These are phyloP conservation scores for Thelonectria olida DNA, from an alignment of 2,329 filamentous ascomycete genomes.

Conservation along the genomic window DNA sequence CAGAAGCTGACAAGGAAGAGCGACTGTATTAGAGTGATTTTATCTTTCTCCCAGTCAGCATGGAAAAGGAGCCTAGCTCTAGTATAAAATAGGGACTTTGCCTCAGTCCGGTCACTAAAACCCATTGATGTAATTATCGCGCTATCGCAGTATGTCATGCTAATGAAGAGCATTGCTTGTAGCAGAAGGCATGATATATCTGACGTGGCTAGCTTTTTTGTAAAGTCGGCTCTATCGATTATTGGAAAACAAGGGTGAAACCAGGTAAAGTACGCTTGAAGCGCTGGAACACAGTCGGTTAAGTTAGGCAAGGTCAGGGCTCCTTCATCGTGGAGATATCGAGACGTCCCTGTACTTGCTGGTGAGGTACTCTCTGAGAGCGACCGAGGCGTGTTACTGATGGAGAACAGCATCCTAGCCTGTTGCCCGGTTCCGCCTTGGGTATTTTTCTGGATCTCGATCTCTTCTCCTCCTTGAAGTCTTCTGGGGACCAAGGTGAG, in stretches of 20 bases:
- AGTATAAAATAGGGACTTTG: slow-evolving; percentile 60
- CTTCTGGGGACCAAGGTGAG: slow-evolving; percentile 46
- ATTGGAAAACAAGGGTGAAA: slow-evolving; percentile 67
- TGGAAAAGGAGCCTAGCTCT: slow-evolving; percentile 62
- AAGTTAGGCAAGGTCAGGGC: slow-evolving; percentile 56
- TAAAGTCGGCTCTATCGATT: slow-evolving; percentile 56
- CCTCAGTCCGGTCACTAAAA: slow-evolving; percentile 57
- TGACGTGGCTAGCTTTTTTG: slow-evolving; percentile 48
- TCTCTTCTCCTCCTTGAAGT: slow-evolving; percentile 9
- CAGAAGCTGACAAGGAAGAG: slow-evolving; percentile 66
- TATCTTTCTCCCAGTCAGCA: slow-evolving; percentile 61
- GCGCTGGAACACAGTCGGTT: slow-evolving; percentile 51
- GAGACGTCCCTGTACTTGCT: slow-evolving; percentile 51
- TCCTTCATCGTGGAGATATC: slow-evolving; percentile 57
- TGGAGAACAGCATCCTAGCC: slow-evolving; percentile 43
- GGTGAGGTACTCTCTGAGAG: slow-evolving; percentile 25
- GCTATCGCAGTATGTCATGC: slow-evolving; percentile 61
- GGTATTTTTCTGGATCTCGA: not conserved
- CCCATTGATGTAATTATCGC: slow-evolving; percentile 55
- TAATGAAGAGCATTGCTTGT: slow-evolving; percentile 64
- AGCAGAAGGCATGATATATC: slow-evolving; percentile 59
- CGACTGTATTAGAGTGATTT: slow-evolving; percentile 58
- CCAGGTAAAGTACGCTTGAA: slow-evolving; percentile 64
- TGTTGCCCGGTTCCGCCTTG: slow-evolving; percentile 24
- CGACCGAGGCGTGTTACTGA: slow-evolving; percentile 39